Conservation (phyloP, 768 basidiomycete genomes). For the Rhizopogon sp. region DNA sequence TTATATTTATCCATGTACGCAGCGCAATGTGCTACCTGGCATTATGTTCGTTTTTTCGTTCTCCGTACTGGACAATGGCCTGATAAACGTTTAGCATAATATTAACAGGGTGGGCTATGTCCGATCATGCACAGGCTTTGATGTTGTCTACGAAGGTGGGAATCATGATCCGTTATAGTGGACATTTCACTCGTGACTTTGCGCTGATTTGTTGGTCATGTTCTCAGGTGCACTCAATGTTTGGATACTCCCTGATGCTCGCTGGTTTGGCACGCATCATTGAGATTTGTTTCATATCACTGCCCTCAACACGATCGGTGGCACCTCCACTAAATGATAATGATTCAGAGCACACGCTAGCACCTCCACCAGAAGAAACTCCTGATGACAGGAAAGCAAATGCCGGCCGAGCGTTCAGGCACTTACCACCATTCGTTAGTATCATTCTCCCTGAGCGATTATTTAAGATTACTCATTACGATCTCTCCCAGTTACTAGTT, state of each 20-base stretch:
- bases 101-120: slow-evolving; percentile 93
- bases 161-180: not conserved
- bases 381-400: slow-evolving; percentile 21
- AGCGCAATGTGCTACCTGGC: slow-evolving; percentile 79
- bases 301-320: slow-evolving; percentile 23
- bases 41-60: slow-evolving; percentile 53
- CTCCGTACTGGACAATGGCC: not conserved
- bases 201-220: not conserved
- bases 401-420: slow-evolving; percentile 65
- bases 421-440: slow-evolving; percentile 86
- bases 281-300: slow-evolving; percentile 76
- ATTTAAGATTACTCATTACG: slow-evolving; percentile 3
- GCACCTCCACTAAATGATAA: slow-evolving; percentile 36
- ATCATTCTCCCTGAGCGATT: not conserved
- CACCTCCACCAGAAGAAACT: slow-evolving; percentile 27
- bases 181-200: not conserved
- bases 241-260: slow-evolving; percentile 81
- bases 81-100: slow-evolving; percentile 52
- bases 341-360: slow-evolving; percentile 64
- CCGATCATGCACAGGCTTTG: slow-evolving; percentile 79
- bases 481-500: slow-evolving; percentile 51
- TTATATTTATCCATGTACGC: not conserved
- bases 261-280: slow-evolving; percentile 78
- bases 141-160: slow-evolving; percentile 78
- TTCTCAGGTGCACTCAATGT: slow-evolving; percentile 69